phyloP scores from a whole-genome alignment of 2,329 filamentous ascomycete species.

The Aureobasidium sp. region DNA sequence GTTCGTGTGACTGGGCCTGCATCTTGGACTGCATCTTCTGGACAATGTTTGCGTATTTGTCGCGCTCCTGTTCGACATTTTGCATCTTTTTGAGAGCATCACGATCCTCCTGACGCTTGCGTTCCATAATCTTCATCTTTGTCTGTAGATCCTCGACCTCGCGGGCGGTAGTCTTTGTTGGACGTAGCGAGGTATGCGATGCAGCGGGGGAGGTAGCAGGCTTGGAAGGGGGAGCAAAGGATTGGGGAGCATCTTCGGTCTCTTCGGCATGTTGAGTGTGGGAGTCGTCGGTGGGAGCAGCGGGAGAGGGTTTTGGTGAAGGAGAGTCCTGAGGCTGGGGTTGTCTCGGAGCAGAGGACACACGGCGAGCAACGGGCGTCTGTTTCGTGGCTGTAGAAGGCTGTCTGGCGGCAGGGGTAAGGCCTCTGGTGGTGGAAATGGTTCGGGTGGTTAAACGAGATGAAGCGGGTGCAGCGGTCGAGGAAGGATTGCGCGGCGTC shows the following conservation, averaged over 20 bases:
- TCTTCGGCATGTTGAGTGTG: background rate
- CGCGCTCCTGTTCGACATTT: conserved; percentile 65
- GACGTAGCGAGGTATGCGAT: conserved; percentile 18
- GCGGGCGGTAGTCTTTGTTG: conserved; percentile 37
- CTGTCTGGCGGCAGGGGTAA: conserved; percentile 2
- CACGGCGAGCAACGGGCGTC: background rate
- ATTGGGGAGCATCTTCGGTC: conserved; percentile 4
- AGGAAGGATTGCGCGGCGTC: conserved; percentile 48
- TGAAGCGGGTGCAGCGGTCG: background rate
- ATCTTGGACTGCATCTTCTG: conserved; percentile 87
- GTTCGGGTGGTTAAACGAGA: conserved; percentile 35
- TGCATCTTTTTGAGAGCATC: conserved; percentile 77
- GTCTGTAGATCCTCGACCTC: conserved; percentile 84
- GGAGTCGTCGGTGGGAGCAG: background rate
- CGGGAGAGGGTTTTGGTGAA: background rate
- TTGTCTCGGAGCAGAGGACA: background rate
- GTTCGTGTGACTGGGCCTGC: conserved; percentile 75
- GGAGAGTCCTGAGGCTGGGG: background rate
- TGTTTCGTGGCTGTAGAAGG: background rate
- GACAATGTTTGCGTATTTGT: conserved; percentile 76
- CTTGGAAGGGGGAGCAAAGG: conserved; percentile 22
- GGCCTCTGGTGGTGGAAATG: conserved; percentile 17
- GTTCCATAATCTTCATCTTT: conserved; percentile 79
- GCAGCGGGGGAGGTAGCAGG: conserved; percentile 28
- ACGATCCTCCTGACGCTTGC: conserved; percentile 76